Conservation (phyloP, 2,329 filamentous ascomycete species). For the Alternaria brassicicola region DNA sequence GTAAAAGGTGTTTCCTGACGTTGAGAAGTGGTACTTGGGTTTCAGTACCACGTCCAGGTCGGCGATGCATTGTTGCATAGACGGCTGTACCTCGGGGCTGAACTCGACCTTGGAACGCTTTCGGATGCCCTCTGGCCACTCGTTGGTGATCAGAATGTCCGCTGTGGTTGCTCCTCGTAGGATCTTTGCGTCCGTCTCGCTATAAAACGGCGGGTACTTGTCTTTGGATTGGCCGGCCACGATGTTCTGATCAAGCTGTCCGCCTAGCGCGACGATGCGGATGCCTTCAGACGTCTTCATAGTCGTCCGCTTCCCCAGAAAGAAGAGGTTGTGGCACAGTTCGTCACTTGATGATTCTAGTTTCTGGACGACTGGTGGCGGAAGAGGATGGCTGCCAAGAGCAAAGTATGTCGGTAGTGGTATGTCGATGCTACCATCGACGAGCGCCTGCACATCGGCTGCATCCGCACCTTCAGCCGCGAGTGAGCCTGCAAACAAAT, state of each 20-base stretch:
- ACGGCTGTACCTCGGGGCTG: conserved; percentile 60
- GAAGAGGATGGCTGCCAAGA: conserved; percentile 75
- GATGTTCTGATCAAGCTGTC: conserved; percentile 67
- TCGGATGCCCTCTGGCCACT: conserved; percentile 81
- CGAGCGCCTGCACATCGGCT: conserved; percentile 65
- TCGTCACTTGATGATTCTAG: conserved; percentile 71
- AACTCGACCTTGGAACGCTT: conserved; percentile 69
- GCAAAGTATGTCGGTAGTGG: conserved; percentile 92
- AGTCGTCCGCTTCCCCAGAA: conserved; percentile 80
- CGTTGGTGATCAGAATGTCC: conserved; percentile 84
- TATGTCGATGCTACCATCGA: conserved; percentile 74
- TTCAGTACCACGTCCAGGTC: conserved; percentile 80
- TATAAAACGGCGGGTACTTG: conserved; percentile 78
- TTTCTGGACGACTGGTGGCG: conserved; percentile 71
- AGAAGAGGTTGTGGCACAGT: conserved; percentile 89
- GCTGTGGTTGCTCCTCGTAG: conserved; percentile 77
- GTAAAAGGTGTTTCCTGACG: conserved; percentile 74
- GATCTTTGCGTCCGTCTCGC: conserved; percentile 74
- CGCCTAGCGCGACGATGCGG: conserved; percentile 85
- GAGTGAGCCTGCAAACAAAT: conserved; percentile 71
- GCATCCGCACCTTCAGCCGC: conserved; percentile 59
- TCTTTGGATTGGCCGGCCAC: conserved; percentile 70
- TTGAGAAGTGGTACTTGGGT: conserved; percentile 89
- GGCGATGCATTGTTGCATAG: conserved; percentile 70
- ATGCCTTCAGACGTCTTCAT: conserved; percentile 91